phyloP scores from a whole-genome alignment of 2,329 filamentous ascomycete genomes.

The Ophiostoma australiae region DNA sequence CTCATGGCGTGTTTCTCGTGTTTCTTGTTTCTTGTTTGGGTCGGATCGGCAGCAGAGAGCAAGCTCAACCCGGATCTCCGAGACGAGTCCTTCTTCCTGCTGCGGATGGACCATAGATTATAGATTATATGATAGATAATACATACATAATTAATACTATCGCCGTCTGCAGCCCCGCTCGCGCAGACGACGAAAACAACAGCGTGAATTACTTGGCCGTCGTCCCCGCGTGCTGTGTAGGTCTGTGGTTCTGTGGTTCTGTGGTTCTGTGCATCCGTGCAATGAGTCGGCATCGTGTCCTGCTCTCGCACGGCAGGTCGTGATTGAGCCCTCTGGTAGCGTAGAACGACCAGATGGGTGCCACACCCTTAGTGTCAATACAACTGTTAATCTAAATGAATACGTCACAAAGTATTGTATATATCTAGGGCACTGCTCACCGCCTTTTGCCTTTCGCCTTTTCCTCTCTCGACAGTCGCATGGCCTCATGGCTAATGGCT shows the following conservation, averaged over 20 bases:
- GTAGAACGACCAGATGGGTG: not conserved
- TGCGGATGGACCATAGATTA: no score
- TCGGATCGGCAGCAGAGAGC: not conserved
- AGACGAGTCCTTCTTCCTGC: not conserved
- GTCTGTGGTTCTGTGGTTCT: not conserved
- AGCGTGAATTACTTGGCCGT: not conserved
- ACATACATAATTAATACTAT: not conserved
- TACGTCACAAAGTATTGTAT: not conserved
- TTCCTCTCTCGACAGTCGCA: not conserved
- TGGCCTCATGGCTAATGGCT: no score
- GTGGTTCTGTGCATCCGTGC: no score
- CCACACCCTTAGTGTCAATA: no score
- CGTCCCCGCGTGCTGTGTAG: not conserved
- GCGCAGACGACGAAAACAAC: not conserved
- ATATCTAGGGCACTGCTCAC: slow-evolving; percentile 6
- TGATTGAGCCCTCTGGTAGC: no score
- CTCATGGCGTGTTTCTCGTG: not conserved
- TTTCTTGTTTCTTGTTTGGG: not conserved
- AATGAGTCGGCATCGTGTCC: no score
- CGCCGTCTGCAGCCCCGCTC: not conserved
- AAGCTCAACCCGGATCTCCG: not conserved
- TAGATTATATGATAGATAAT: no score
- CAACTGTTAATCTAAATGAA: no score
- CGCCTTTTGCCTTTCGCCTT: not conserved
- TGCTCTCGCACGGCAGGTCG: not conserved